phyloP scores from a whole-genome alignment of 75 land plant genomes.

The Chamaecyparis obtusa region DNA sequence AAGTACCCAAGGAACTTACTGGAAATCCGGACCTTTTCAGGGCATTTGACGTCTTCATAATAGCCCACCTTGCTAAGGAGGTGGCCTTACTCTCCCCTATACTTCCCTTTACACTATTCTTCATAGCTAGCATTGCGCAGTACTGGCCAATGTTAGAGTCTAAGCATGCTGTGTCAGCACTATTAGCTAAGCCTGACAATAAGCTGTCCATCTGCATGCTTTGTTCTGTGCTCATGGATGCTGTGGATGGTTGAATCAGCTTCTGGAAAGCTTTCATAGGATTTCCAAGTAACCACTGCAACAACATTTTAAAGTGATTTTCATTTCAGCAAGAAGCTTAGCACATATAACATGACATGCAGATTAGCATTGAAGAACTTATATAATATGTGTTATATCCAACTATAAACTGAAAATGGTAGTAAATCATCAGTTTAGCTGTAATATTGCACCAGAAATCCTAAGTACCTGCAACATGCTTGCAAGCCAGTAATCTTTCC shows the following conservation, averaged over 20 bases:
- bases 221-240: neutral
- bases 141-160: conserved; percentile 80
- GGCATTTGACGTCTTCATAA: conserved; percentile 47
- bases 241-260: conserved; percentile 31
- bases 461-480: conserved; percentile 78
- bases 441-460: neutral
- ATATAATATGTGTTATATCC: conserved; percentile 6
- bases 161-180: conserved; percentile 13
- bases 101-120: conserved; percentile 55
- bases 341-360: neutral
- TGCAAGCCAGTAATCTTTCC: conserved; percentile 82
- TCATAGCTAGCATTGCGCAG: conserved; percentile 60
- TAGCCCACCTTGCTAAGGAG: conserved; percentile 39
- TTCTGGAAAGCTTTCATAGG: conserved; percentile 44
- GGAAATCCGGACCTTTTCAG: conserved; percentile 81
- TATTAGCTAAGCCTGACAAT: neutral
- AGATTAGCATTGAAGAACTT: neutral
- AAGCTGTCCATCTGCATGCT: neutral
- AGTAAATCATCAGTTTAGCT: neutral
- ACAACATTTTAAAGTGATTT: conserved; percentile 7
- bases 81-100: conserved; percentile 42
- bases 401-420: conserved; percentile 5
- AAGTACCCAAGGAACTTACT: conserved; percentile 53
- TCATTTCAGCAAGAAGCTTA: neutral
- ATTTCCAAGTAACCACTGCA: conserved; percentile 89